Evolutionary conservation across 345 rosid species (phyloP).

Genomic region (Moricandia moricandioides): DNA sequence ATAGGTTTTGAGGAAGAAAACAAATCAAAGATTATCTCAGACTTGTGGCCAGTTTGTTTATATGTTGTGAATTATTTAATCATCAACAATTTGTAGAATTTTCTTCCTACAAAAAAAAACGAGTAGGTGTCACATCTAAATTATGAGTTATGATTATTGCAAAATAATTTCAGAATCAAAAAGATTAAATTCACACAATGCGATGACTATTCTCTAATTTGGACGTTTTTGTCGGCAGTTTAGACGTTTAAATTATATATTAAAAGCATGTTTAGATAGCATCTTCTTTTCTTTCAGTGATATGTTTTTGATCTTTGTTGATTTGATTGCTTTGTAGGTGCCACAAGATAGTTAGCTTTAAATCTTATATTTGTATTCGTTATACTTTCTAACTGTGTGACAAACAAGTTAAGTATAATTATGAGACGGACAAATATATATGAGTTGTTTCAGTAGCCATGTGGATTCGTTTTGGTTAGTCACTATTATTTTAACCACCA

Average conservation of each 20-base stretch:
- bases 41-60: conserved; percentile 13
- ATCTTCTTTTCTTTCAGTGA: background rate
- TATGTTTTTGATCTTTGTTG: background rate
- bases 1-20: background rate
- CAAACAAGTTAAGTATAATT: background rate
- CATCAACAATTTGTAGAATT: background rate
- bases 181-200: conserved; percentile 10
- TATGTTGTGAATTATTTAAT: conserved; percentile 8
- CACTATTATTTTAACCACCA: background rate
- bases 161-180: conserved; percentile 11
- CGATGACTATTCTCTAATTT: conserved; percentile 15
- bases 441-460: background rate
- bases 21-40: background rate
- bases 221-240: conserved; percentile 35
- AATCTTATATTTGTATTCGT: background rate
- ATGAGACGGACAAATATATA: background rate
- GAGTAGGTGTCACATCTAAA: conserved; percentile 30
- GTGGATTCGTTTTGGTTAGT: background rate
- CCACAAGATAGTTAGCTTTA: background rate
- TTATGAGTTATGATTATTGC: conserved; percentile 21
- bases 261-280: background rate
- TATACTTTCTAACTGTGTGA: conserved; percentile 2
- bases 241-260: conserved; percentile 1
- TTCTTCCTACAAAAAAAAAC: background rate
- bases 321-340: background rate